Base-by-base conservation (phyloP, 2,329 filamentous ascomycete species). In the Ustilaginoidea virens region DNA sequence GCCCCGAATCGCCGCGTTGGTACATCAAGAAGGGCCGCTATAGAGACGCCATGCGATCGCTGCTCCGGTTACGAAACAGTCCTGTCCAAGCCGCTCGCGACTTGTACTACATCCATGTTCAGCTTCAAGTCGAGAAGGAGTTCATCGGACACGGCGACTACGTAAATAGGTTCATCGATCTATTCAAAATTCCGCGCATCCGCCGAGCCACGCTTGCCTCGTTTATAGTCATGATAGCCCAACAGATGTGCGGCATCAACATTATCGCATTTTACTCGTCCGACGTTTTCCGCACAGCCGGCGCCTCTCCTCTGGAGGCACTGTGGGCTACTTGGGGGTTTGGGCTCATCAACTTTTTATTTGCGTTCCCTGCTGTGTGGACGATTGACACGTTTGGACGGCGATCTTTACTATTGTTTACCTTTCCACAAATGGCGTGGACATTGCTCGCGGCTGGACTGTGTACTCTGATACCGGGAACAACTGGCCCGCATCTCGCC, bases 181-280 rank as follows among this genome's bases (percentile, higher is more conserved):
- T 77, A 2, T 78, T 82, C 43, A 78, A 71, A 8, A 65, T 82
- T 32, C 74, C 77, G 2, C 67, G 78, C 26, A 60, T 80, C 8
- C 67, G 75, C 10, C 66, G 76, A 23, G 83, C 83, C 3, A 86
- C 74, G 4, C 61, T 80, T 17, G 82, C 81, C 5, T 78, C 80
- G 1, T 80, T 74, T 38, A 71, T 73, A 1, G 80, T 87, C 39
- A 92, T 92, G 82, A 73, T 80, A 41, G 73, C 72, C 1, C 75
- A 80, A 49, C 74, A 80, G 48, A 74, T 79, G 66, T 78, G 73
- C 40, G 66, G 53, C 29, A 66, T 79, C 49, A 80, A 81, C 45
- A 78, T 82, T 32, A 77, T 83, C 31, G 74, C 77, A 1, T 83
- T 83, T 49, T 83, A 85, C 51, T 77, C 70, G 1, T 74, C 71